Percentiles rank a stretch among this genome's conserved stretches.
Evolutionary conservation across 345 rosid genomes (phyloP).

Genomic region (Streptanthus diversifolius): DNA sequence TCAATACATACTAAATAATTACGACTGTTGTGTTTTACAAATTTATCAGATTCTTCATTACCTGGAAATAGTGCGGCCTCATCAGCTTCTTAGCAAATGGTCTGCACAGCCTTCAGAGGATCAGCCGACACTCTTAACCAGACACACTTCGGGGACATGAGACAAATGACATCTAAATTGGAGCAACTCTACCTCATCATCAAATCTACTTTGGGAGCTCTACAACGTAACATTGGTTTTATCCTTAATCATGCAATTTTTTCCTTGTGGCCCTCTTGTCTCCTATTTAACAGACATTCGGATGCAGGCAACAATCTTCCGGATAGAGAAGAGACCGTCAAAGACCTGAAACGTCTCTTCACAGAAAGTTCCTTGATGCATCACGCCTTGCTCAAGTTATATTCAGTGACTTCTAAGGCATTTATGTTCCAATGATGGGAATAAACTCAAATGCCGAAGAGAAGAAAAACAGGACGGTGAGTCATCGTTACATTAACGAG

Average conservation of each 20-base stretch:
- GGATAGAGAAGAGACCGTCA: slow-evolving; percentile 47
- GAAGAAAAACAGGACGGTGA: slow-evolving; percentile 26
- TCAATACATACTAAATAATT: neutral
- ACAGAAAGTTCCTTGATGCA: slow-evolving; percentile 68
- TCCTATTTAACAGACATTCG: slow-evolving; percentile 8
- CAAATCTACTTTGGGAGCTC: slow-evolving; percentile 54
- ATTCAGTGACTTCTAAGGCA: slow-evolving; percentile 58
- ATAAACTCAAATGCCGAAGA: slow-evolving; percentile 40
- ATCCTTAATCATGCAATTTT: neutral
- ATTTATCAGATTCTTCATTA: slow-evolving; percentile 70
- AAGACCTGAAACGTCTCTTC: slow-evolving; percentile 71
- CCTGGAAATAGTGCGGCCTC: slow-evolving; percentile 85
- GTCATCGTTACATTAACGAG: neutral
- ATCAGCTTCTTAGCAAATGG: slow-evolving; percentile 94
- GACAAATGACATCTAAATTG: slow-evolving; percentile 59
- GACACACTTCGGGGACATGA: slow-evolving; percentile 67
- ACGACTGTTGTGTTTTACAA: slow-evolving; percentile 1
- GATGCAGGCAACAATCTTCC: slow-evolving; percentile 57
- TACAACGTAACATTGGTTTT: slow-evolving; percentile 48
- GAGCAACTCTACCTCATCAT: slow-evolving; percentile 72
- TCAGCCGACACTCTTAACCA: slow-evolving; percentile 83
- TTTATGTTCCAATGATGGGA: slow-evolving; percentile 64
- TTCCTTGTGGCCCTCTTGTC: neutral
- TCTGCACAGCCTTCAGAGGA: slow-evolving; percentile 91
- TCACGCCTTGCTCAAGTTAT: slow-evolving; percentile 71